Percentiles rank a stretch among this genome's conserved stretches.
Conservation (phyloP, 2,329 filamentous ascomycete genomes). For the Colletotrichum filicis region DNA sequence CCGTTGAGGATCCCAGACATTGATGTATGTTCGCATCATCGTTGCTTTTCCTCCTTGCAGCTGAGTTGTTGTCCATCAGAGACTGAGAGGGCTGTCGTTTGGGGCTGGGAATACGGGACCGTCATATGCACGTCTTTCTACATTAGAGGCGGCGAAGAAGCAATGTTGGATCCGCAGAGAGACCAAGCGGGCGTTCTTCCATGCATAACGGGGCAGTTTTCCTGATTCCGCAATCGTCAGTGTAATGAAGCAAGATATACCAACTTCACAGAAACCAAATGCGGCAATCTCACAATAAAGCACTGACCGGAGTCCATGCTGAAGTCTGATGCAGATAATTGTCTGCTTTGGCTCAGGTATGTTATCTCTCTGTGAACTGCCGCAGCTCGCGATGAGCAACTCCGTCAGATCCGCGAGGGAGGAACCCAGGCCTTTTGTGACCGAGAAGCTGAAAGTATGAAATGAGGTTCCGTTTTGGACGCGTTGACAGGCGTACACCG, state of each 20-base stretch:
- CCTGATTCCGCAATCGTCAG: not conserved
- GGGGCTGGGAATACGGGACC: not conserved
- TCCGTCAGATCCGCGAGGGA: not conserved
- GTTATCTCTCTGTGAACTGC: not conserved
- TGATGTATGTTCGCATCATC: not conserved
- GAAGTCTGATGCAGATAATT: not conserved
- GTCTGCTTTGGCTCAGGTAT: not conserved
- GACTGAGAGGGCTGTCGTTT: not conserved
- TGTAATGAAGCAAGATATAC: not conserved
- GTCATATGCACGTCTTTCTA: conserved; percentile 8
- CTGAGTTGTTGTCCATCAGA: not conserved
- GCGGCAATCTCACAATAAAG: conserved; percentile 1
- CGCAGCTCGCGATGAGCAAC: not conserved
- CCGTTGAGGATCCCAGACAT: not conserved
- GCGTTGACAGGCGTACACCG: conserved; percentile 26
- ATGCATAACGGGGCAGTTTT: not conserved
- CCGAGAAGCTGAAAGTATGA: not conserved
- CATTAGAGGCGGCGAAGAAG: conserved; percentile 11
- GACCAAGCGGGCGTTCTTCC: conserved; percentile 1
- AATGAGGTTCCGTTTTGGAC: not conserved
- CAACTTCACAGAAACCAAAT: not conserved
- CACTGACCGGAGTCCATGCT: not conserved
- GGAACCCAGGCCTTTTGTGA: not conserved
- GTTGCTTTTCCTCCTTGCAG: conserved; percentile 13
- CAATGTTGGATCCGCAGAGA: conserved; percentile 1